Evolutionary conservation across 805 yeast species (phyloP).

Genomic region (Candida pseudofarinosa): DNA sequence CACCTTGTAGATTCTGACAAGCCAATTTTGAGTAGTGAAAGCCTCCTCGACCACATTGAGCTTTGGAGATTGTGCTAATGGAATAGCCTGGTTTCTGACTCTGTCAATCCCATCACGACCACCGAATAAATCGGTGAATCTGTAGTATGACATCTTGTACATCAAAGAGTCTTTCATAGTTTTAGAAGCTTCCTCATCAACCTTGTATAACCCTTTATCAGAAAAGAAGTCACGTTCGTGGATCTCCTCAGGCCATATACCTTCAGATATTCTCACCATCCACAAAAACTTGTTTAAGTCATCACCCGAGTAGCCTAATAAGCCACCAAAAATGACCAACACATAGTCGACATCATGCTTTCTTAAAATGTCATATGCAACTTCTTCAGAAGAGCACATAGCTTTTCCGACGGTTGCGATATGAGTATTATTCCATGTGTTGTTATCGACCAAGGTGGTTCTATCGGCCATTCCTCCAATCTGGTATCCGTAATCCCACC

Average conservation of each 20-base stretch:
- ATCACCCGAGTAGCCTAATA: slow-evolving; percentile 91
- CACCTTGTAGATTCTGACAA: slow-evolving; percentile 89
- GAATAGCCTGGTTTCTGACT: slow-evolving; percentile 80
- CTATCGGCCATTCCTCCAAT: slow-evolving; percentile 99
- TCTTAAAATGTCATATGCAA: slow-evolving; percentile 80
- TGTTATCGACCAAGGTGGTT: slow-evolving; percentile 96
- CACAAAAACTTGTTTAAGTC: slow-evolving; percentile 95
- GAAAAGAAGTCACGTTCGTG: slow-evolving; percentile 82
- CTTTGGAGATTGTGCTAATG: slow-evolving; percentile 42
- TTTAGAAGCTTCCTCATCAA: slow-evolving; percentile 75
- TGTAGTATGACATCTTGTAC: slow-evolving; percentile 92
- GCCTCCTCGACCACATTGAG: slow-evolving; percentile 87
- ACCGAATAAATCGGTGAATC: slow-evolving; percentile 69
- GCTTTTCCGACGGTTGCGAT: slow-evolving; percentile 99
- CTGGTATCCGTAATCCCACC: slow-evolving; percentile 99
- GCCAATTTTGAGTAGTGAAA: slow-evolving; percentile 93
- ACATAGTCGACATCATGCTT: slow-evolving; percentile 95
- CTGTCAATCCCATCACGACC: slow-evolving; percentile 70
- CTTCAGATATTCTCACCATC: slow-evolving; percentile 99
- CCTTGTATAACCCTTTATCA: slow-evolving; percentile 79
- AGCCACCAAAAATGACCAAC: slow-evolving; percentile 89
- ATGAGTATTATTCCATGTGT: slow-evolving; percentile 99
- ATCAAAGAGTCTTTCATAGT: slow-evolving; percentile 86
- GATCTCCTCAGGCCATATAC: slow-evolving; percentile 99
- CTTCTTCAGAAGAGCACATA: slow-evolving; percentile 86